Base-by-base conservation (phyloP, 2,329 filamentous ascomycete genomes). In the Verticillium zaregamsianum region DNA sequence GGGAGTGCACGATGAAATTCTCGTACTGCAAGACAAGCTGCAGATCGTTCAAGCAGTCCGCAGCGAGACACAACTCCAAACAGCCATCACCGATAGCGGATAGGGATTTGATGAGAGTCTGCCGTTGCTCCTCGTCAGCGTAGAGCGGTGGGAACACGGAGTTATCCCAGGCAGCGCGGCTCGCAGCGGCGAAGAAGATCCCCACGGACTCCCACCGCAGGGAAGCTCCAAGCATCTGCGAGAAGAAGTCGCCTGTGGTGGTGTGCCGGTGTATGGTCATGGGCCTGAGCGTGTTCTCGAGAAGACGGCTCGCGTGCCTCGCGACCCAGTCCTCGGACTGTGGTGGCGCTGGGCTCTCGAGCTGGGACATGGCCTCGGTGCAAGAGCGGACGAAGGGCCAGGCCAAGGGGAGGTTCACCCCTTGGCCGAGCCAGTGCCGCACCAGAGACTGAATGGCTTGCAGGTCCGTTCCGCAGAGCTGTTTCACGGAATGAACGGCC, bases 21-120 rank as follows among this genome's bases (percentile, higher is more conserved):
- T 80, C 78, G 57, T 80, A 80, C 60, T 81, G 79, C 5, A 80
- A 63, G 5, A 79, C 63, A 3, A 80, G 67, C 60, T 80, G 78
- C 31, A 81, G 65, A 65, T 80, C 77, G 60, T 80, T 80, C 33
- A 82, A 39, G 45, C 66, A 69, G 55, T 73, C 71, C 1, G 71
- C 59, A 2, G 67, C 65, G 2, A 71, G 57, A n/a, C 62, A 66
- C 9, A 67, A 63, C 5, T 73, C 68, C 9, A 72, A 60, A 37
- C 66, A 68, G 1, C 49, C 54, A 58, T 71, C 70, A 12, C n/a
- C 63, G 62, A 12, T 62, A 61, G 32, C 67, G 61, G 64, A 59
- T 20, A 67, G 58, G n/a, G 59, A 63, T 33, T 60, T 61, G 5
- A 71, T 32, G 5, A 65, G 40, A 2, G 60, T 63, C 12, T 61